A percentile compares a stretch with the other conserved stretches of the same genome.
Conservation (phyloP, 192 early-diverging fungal species). For the Pilobolus umbonatus region DNA sequence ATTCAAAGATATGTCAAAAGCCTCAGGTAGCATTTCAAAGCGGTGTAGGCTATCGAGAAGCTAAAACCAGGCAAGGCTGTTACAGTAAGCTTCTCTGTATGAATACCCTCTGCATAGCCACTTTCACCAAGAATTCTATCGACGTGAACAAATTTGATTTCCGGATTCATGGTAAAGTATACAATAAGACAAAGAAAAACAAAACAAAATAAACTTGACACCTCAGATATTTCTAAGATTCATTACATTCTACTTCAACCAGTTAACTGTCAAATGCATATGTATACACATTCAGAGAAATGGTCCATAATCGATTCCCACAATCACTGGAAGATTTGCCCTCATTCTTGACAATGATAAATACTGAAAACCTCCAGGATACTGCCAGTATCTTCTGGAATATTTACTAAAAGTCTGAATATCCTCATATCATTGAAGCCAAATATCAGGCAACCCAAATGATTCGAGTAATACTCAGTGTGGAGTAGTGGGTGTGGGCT, state of each 20-base stretch:
- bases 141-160: slow-evolving; percentile 13
- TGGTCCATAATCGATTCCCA: slow-evolving; percentile 5
- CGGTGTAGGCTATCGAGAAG: slow-evolving; percentile 7
- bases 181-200: neutral
- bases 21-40: neutral
- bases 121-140: slow-evolving; percentile 1
- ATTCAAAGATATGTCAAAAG: neutral
- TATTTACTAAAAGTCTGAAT: neutral
- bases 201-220: neutral
- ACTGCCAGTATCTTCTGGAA: neutral
- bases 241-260: neutral
- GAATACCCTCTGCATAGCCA: slow-evolving; percentile 1
- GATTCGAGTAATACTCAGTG: no score
- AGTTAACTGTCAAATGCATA: neutral
- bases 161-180: slow-evolving; percentile 16
- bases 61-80: neutral
- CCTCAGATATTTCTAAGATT: slow-evolving; percentile 3
- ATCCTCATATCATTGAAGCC: neutral
- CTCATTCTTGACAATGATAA: neutral
- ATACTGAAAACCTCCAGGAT: neutral
- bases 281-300: slow-evolving; percentile 5
- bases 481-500: no score
- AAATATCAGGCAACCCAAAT: neutral
- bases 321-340: neutral
- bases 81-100: neutral